Evolutionary conservation across 345 rosid species (phyloP), one percentile per base, ranked within the genome.

Genomic region (Anastatica hierochuntica): DNA sequence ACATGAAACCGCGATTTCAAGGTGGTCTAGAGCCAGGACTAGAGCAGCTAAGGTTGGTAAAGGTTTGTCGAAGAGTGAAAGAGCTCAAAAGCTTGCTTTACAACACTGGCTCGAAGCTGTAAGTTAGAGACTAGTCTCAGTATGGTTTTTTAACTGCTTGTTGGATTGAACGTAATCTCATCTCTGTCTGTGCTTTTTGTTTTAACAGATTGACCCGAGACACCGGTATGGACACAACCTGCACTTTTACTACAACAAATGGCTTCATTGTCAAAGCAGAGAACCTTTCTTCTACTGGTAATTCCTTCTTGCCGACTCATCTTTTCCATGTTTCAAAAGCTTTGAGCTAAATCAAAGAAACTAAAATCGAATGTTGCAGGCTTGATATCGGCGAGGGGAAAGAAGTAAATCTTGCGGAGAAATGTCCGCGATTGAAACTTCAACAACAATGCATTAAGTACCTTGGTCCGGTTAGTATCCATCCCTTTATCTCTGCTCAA

Each of bases 221-320:
- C 97, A 88, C 68, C 80, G 97, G 20, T 88, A 88, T 65, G 97
- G 97, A 17, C 97, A 88, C 78, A 88, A 84, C 65, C 73, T 88
- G 47, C 97, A 84, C 43, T 76, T 82, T 59, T 88, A 88, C 58
- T 84, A 84, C 53, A 81, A 81, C 50, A 69, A 73, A 41, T 86
- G 92, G 87, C 74, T 69, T 36, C 72, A 44, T 11, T 80, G 83
- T 78, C 78, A 56, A 66, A 77, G 88, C 71, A 18, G 58, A 4
- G 83, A 84, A 14, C 88, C 88, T 43, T 84, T 84, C 80, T 84
- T 84, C 59, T 81, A 84, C 67, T 84, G 94, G 94, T 84, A 10
- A 41, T 7, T 14, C 10, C 17, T 18, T 15, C 12, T 41, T 27
- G 6, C 31, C 8, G 7, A 27, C 6, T 27, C 31, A 1, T 5